These are phyloP conservation scores for Parafenestella ontariensis DNA, from an alignment of 2,329 filamentous ascomycete genomes.

Conservation along the genomic window DNA sequence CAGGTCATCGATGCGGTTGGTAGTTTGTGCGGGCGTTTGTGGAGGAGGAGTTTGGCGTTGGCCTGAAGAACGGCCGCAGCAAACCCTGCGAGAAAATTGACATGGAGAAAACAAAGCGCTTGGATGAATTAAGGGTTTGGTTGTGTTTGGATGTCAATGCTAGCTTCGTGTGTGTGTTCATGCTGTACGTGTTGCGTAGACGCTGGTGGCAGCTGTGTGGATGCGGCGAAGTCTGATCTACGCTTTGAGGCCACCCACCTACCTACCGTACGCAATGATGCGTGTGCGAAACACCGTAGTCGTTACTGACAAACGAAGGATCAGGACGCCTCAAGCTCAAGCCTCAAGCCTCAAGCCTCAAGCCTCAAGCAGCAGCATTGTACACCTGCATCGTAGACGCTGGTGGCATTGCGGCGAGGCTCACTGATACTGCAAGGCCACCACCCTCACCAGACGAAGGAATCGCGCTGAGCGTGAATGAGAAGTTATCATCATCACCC, in stretches of 20 bases:
- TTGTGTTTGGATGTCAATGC: not conserved
- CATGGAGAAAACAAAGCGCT: not conserved
- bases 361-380: too few relatives aligned
- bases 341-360: too few relatives aligned
- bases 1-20: slow-evolving; percentile 18
- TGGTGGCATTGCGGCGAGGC: slow-evolving; percentile 6
- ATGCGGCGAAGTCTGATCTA: not conserved
- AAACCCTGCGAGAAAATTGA: too few relatives aligned
- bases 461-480: too few relatives aligned
- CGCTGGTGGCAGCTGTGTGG: slow-evolving; percentile 12
- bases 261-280: too few relatives aligned
- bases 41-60: too few relatives aligned
- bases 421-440: too few relatives aligned
- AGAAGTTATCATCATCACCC: too few relatives aligned
- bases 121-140: not conserved
- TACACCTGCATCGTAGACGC: slow-evolving; percentile 3
- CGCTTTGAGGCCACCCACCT: not conserved
- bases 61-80: too few relatives aligned
- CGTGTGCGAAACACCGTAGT: not conserved
- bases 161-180: not conserved
- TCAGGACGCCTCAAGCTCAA: not conserved
- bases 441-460: too few relatives aligned
- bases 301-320: not conserved
- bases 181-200: too few relatives aligned
- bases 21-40: not conserved